Evolutionary conservation across 768 basidiomycete genomes (phyloP).

Genomic region (Russula sp.): DNA sequence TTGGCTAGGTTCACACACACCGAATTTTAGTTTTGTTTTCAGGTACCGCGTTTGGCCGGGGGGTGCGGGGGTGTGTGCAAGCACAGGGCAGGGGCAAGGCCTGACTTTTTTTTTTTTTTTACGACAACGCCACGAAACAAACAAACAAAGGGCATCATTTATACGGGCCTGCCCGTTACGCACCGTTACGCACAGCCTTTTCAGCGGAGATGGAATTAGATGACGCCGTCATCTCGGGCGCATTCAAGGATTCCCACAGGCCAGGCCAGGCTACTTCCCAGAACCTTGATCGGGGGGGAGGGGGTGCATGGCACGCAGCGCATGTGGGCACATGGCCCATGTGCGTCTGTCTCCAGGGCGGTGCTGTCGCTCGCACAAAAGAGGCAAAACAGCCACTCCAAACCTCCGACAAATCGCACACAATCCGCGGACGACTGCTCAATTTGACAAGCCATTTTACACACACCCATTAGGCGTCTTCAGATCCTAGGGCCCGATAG

Average conservation of each 20-base stretch:
- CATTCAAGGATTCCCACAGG: conserved; percentile 20
- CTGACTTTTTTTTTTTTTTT: background rate
- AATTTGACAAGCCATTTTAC: background rate
- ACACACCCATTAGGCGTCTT: background rate
- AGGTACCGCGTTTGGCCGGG: too few species aligned
- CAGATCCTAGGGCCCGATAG: conserved; percentile 13
- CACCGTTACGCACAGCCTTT: conserved; percentile 29
- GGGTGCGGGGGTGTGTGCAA: too few species aligned
- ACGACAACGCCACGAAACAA: conserved; percentile 22
- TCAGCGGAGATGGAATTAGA: conserved; percentile 15
- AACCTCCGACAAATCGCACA: conserved; percentile 15
- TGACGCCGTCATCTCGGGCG: conserved; percentile 23
- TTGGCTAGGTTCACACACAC: too few species aligned
- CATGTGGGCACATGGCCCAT: conserved; percentile 5
- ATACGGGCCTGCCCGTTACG: conserved; percentile 19
- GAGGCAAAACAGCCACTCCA: conserved; percentile 17
- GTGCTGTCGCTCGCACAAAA: conserved; percentile 22
- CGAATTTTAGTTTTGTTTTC: too few species aligned
- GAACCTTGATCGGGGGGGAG: conserved; percentile 23
- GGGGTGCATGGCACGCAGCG: conserved; percentile 15
- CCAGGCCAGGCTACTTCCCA: conserved; percentile 26
- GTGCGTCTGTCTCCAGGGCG: conserved; percentile 24
- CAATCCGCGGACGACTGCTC: conserved; percentile 19
- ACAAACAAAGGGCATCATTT: conserved; percentile 23
- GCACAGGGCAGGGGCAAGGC: background rate